A percentile compares a stretch with the other conserved stretches of the same genome.
Evolutionary conservation across 2,329 filamentous ascomycete species (phyloP).

Genomic region (Exophiala xenobiotica): DNA sequence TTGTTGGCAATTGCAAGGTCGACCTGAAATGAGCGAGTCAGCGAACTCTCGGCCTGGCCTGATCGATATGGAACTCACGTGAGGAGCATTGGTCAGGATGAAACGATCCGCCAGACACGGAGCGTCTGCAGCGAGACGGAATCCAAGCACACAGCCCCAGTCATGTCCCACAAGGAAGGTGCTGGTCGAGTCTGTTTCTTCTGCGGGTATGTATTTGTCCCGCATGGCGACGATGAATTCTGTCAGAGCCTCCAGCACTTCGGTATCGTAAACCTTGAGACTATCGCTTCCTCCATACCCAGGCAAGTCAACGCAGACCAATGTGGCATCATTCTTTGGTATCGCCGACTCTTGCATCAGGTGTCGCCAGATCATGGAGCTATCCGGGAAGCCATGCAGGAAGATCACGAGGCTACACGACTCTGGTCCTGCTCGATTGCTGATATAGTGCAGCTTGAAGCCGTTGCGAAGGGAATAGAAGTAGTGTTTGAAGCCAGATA

Average conservation of each 20-base stretch:
- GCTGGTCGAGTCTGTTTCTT: slow-evolving; percentile 41
- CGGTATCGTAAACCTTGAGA: slow-evolving; percentile 50
- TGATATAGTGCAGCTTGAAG: slow-evolving; percentile 56
- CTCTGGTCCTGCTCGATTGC: slow-evolving; percentile 38
- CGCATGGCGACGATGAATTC: slow-evolving; percentile 55
- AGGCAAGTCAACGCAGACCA: slow-evolving; percentile 59
- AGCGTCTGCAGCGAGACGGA: slow-evolving; percentile 59
- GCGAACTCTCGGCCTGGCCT: no score
- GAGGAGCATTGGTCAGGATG: slow-evolving; percentile 53
- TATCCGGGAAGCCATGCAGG: slow-evolving; percentile 61
- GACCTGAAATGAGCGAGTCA: slow-evolving; percentile 36
- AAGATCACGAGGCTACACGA: slow-evolving; percentile 48
- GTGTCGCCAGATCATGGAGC: slow-evolving; percentile 55
- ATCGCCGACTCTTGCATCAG: slow-evolving; percentile 45
- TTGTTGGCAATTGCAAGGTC: slow-evolving; percentile 45
- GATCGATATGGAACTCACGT: slow-evolving; percentile 43
- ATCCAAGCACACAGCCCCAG: slow-evolving; percentile 55
- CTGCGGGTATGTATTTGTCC: slow-evolving; percentile 39
- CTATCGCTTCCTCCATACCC: slow-evolving; percentile 60
- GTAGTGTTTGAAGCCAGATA: slow-evolving; percentile 48
- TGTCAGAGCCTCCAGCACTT: slow-evolving; percentile 53
- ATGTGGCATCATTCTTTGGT: slow-evolving; percentile 41
- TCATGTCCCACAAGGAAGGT: slow-evolving; percentile 52
- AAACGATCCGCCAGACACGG: slow-evolving; percentile 56
- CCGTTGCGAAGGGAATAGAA: slow-evolving; percentile 52